Percentiles rank a stretch among this genome's conserved stretches.
These are phyloP conservation scores for Flueggea neowawraea DNA, from an alignment of 441 rosid species.

Conservation along the genomic window DNA sequence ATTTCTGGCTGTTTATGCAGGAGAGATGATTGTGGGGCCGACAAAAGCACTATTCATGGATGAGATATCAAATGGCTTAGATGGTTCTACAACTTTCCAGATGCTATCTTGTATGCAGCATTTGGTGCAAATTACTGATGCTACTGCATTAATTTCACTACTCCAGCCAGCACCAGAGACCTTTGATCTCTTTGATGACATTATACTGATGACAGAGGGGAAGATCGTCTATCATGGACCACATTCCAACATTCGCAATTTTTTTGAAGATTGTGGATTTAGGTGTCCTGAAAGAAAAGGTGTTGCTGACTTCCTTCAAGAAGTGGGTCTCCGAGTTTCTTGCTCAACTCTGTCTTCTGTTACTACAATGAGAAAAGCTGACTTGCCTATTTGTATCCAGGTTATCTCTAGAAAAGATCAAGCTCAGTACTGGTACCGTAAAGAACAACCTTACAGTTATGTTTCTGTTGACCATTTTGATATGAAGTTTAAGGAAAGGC, in stretches of 20 bases:
- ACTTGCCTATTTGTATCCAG: slow-evolving; percentile 18
- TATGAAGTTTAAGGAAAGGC: slow-evolving; percentile 28
- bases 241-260: slow-evolving; percentile 17
- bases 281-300: slow-evolving; percentile 40
- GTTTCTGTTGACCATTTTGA: slow-evolving; percentile 36
- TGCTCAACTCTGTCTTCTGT: neutral
- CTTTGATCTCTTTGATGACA: slow-evolving; percentile 37
- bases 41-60: slow-evolving; percentile 42
- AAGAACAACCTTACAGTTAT: slow-evolving; percentile 25
- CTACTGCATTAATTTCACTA: slow-evolving; percentile 35
- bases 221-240: slow-evolving; percentile 42
- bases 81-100: slow-evolving; percentile 44
- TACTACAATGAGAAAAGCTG: neutral
- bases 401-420: slow-evolving; percentile 57
- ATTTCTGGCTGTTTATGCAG: slow-evolving; percentile 6
- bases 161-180: slow-evolving; percentile 46
- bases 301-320: slow-evolving; percentile 44
- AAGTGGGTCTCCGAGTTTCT: slow-evolving; percentile 11
- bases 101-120: slow-evolving; percentile 35
- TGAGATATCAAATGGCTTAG: slow-evolving; percentile 44
- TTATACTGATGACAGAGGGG: slow-evolving; percentile 38
- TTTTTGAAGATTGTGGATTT: slow-evolving; percentile 40
- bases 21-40: slow-evolving; percentile 45
- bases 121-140: slow-evolving; percentile 31
- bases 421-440: slow-evolving; percentile 40